These are phyloP conservation scores for Hanseniaspora lindneri DNA, from an alignment of 805 yeast genomes.

Conservation along the genomic window DNA sequence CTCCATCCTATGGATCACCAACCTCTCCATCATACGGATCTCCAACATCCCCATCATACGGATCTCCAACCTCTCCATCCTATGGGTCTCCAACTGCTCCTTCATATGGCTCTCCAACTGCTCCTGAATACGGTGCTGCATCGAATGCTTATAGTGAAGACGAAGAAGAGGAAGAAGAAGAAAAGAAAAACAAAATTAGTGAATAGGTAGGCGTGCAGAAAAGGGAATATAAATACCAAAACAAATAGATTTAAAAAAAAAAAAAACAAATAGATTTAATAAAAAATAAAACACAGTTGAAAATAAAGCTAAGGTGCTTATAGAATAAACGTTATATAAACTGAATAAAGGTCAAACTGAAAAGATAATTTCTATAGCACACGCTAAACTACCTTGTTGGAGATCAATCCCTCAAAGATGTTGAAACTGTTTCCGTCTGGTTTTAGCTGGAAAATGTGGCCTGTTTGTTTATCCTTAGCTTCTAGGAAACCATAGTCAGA, in stretches of 20 bases:
- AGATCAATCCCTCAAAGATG: slow-evolving; percentile 79
- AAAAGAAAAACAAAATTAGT: slow-evolving; percentile 12
- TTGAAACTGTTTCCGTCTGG: slow-evolving; percentile 98
- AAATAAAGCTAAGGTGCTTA: neutral
- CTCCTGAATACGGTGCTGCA: slow-evolving; percentile 48
- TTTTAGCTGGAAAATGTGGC: slow-evolving; percentile 56
- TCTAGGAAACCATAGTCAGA: slow-evolving; percentile 70
- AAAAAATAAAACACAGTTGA: neutral
- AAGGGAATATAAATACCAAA: neutral
- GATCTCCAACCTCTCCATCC: slow-evolving; percentile 52
- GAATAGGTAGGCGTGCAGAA: neutral
- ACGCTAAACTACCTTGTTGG: slow-evolving; percentile 37
- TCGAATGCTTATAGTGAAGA: slow-evolving; percentile 32
- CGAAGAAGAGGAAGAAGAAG: slow-evolving; percentile 19
- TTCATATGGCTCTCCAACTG: slow-evolving; percentile 33
- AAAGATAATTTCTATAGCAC: too few relatives aligned
- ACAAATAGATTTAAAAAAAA: neutral
- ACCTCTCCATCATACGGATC: slow-evolving; percentile 46
- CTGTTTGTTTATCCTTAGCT: slow-evolving; percentile 49
- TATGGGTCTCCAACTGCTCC: slow-evolving; percentile 55
- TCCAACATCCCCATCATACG: slow-evolving; percentile 33
- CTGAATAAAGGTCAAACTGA: too few relatives aligned
- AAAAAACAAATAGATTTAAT: neutral
- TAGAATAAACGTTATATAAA: too few relatives aligned
- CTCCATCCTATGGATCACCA: slow-evolving; percentile 41